These are phyloP conservation scores for Tripidium arundinaceum DNA, from an alignment of 202 grass and related monocot species.

Conservation along the genomic window DNA sequence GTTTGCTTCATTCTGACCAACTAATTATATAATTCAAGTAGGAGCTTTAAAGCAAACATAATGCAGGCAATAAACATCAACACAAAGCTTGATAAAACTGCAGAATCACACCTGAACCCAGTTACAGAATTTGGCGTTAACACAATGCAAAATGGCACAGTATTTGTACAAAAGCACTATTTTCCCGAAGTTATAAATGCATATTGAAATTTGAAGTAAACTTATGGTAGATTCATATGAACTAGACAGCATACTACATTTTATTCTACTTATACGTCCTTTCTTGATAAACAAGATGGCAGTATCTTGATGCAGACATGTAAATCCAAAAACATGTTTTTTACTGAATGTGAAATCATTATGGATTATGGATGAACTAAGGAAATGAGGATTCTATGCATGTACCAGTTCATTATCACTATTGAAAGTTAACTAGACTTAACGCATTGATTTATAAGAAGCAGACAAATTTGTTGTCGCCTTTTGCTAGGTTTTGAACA, in stretches of 20 bases:
- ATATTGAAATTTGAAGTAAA: background rate
- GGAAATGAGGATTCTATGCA: too few species aligned
- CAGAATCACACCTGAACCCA: conserved; percentile 62
- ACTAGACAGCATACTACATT: background rate
- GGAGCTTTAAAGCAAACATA: background rate
- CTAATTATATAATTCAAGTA: background rate
- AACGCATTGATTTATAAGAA: too few species aligned
- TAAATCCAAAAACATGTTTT: too few species aligned
- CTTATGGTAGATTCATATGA: conserved; percentile 3
- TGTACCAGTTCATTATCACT: too few species aligned
- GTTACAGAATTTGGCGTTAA: conserved; percentile 24
- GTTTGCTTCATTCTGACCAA: background rate
- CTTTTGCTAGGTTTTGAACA: too few species aligned
- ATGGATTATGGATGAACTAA: too few species aligned
- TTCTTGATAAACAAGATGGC: background rate
- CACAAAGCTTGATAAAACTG: conserved; percentile 64
- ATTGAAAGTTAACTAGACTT: too few species aligned
- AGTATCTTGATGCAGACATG: background rate
- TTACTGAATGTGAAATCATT: too few species aligned
- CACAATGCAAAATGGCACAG: background rate
- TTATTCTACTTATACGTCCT: background rate
- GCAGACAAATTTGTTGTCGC: too few species aligned
- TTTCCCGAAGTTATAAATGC: background rate
- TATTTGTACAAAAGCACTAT: background rate
- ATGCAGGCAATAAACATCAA: conserved; percentile 71